Conservation (phyloP, 2,329 filamentous ascomycete genomes). For the Botrytis pseudocinerea region DNA sequence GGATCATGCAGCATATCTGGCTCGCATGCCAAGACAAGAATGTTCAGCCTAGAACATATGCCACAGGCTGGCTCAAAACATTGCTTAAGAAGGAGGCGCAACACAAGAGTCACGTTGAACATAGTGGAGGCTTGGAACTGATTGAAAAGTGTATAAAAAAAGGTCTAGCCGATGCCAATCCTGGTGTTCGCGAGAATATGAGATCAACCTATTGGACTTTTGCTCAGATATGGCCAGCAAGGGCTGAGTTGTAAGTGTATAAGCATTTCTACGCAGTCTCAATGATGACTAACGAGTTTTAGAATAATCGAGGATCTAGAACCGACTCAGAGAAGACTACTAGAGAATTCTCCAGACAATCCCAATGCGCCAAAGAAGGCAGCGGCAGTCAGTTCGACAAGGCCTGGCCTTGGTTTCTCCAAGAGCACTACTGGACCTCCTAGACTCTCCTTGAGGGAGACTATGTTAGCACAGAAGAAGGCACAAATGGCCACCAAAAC, state of each 20-base stretch:
- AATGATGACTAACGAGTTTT: constrained; percentile 29
- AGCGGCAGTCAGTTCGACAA: constrained; percentile 48
- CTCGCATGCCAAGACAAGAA: constrained; percentile 89
- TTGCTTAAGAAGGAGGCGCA: constrained; percentile 73
- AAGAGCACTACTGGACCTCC: constrained; percentile 58
- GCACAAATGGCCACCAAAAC: constrained; percentile 53
- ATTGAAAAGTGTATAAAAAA: constrained; percentile 89
- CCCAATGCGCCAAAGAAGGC: constrained; percentile 65
- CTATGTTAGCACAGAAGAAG: constrained; percentile 81
- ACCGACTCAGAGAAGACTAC: constrained; percentile 70
- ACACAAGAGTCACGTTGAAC: constrained; percentile 82
- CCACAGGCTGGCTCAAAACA: constrained; percentile 80
- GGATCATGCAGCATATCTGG: constrained; percentile 84
- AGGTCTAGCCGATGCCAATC: constrained; percentile 85
- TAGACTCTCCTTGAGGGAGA: constrained; percentile 73
- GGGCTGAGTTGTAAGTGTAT: constrained; percentile 66
- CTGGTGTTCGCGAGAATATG: constrained; percentile 83
- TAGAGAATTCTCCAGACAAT: constrained; percentile 83
- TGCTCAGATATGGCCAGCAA: constrained; percentile 72
- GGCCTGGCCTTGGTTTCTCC: constrained; percentile 61
- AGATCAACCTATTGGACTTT: constrained; percentile 86
- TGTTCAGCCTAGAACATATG: constrained; percentile 77
- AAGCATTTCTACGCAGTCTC: background rate
- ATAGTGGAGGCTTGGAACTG: constrained; percentile 76
- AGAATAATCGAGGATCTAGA: constrained; percentile 81